Conservation (phyloP, 768 basidiomycete species). For the Phanerochaete sordida region DNA sequence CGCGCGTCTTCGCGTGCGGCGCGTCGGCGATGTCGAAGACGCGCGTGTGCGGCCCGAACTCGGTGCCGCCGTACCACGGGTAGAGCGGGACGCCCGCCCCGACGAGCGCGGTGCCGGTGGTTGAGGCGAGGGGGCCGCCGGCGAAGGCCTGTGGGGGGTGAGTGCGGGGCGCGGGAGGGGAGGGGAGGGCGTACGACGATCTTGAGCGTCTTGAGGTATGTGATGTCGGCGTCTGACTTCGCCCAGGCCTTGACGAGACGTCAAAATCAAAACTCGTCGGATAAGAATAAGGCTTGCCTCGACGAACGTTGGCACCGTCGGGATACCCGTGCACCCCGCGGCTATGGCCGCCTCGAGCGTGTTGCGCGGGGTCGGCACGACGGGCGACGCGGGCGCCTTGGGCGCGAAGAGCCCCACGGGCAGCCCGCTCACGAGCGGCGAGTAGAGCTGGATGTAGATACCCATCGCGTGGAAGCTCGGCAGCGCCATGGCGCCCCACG, state of each 20-base stretch:
- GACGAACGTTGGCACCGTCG: constrained; percentile 11
- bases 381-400: constrained; percentile 3
- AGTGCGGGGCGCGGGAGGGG: background rate
- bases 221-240: constrained; percentile 6
- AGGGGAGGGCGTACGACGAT: background rate
- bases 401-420: constrained; percentile 5
- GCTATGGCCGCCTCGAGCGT: background rate
- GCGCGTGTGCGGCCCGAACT: constrained; percentile 7
- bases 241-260: constrained; percentile 12
- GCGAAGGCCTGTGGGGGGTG: constrained; percentile 7
- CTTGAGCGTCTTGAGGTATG: constrained; percentile 6
- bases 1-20: no score
- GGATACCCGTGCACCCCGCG: constrained; percentile 7
- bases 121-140: constrained; percentile 10
- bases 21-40: background rate
- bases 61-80: constrained; percentile 12
- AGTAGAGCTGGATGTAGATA: background rate
- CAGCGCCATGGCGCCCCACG: constrained; percentile 11
- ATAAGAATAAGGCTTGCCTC: constrained; percentile 6
- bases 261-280: background rate
- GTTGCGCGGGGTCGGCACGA: constrained; percentile 14
- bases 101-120: constrained; percentile 7
- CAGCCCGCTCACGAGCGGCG: background rate
- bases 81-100: constrained; percentile 5
- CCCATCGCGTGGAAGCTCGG: constrained; percentile 4